phyloP scores from a whole-genome alignment of 2,329 filamentous ascomycete species.

The Ilyonectria destructans region DNA sequence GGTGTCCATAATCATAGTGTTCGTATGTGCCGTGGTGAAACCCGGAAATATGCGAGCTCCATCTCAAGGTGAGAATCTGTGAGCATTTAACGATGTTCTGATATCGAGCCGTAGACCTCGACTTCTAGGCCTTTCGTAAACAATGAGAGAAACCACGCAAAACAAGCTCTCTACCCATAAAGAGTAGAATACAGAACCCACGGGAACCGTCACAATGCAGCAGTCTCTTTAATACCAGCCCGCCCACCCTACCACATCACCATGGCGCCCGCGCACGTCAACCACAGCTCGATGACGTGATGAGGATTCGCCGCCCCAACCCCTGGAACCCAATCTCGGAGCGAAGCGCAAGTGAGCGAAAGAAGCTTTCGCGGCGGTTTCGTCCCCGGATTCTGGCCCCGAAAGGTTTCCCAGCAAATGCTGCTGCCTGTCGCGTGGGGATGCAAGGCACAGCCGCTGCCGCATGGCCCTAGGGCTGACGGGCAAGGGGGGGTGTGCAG shows the following conservation, averaged over 20 bases:
- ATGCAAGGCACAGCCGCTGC: background rate
- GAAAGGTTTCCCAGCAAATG: background rate
- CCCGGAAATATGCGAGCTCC: too few relatives aligned
- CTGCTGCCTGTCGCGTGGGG: background rate
- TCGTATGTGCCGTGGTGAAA: too few relatives aligned
- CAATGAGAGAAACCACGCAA: background rate
- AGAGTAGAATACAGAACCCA: background rate
- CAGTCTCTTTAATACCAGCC: background rate
- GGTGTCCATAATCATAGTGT: too few relatives aligned
- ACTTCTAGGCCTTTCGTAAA: background rate
- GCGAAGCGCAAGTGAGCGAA: background rate
- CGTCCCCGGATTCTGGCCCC: background rate
- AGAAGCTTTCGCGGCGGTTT: background rate
- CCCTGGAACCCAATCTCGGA: background rate
- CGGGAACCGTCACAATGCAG: background rate
- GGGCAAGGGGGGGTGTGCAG: constrained; percentile 11
- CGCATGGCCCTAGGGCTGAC: constrained; percentile 11
- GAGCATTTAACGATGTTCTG: too few relatives aligned
- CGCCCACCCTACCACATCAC: constrained; percentile 3
- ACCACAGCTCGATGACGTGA: constrained; percentile 25
- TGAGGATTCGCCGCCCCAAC: background rate
- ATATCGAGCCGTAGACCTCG: too few relatives aligned
- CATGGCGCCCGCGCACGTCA: constrained; percentile 27
- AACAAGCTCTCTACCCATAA: background rate
- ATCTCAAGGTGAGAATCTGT: too few relatives aligned